Conservation (phyloP, 2,329 filamentous ascomycete species). For the Tolypocladium sp. region DNA sequence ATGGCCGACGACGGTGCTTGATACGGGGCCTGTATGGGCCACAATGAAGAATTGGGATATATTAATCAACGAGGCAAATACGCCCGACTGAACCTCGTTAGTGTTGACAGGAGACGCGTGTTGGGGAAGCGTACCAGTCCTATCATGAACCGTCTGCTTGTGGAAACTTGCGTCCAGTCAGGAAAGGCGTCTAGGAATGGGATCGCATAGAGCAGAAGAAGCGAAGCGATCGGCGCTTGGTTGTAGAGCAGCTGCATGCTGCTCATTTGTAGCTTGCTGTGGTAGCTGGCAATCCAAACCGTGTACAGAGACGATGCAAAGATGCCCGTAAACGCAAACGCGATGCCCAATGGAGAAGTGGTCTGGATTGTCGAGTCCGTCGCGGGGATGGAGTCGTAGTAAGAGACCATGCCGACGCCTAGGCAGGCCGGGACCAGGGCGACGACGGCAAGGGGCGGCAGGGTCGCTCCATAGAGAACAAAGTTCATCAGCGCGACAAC, state of each 20-base stretch:
- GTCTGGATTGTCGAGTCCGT: constrained; percentile 40
- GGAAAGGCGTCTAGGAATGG: constrained; percentile 58
- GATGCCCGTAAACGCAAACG: constrained; percentile 56
- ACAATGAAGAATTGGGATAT: constrained; percentile 56
- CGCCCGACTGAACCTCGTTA: constrained; percentile 38
- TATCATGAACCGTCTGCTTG: constrained; percentile 49
- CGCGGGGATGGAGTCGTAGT: constrained; percentile 53
- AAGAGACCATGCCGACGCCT: constrained; percentile 58
- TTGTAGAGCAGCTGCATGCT: constrained; percentile 64
- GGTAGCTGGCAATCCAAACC: constrained; percentile 58
- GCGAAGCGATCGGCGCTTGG: constrained; percentile 54
- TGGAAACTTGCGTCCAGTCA: constrained; percentile 39
- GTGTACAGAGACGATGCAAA: constrained; percentile 60
- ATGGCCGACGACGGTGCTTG: constrained; percentile 57
- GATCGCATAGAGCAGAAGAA: constrained; percentile 56
- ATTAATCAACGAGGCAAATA: constrained; percentile 57
- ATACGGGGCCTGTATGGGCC: constrained; percentile 52
- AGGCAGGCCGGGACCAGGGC: constrained; percentile 52
- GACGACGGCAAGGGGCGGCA: constrained; percentile 43
- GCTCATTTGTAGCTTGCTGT: constrained; percentile 54
- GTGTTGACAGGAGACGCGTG: not conserved
- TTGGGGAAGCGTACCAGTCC: constrained; percentile 34
- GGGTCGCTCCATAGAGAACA: constrained; percentile 45
- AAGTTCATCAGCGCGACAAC: constrained; percentile 57
- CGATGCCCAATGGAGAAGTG: constrained; percentile 48